Base-by-base conservation (phyloP, 2,329 filamentous ascomycete species). In the Tolypocladium sp. region DNA sequence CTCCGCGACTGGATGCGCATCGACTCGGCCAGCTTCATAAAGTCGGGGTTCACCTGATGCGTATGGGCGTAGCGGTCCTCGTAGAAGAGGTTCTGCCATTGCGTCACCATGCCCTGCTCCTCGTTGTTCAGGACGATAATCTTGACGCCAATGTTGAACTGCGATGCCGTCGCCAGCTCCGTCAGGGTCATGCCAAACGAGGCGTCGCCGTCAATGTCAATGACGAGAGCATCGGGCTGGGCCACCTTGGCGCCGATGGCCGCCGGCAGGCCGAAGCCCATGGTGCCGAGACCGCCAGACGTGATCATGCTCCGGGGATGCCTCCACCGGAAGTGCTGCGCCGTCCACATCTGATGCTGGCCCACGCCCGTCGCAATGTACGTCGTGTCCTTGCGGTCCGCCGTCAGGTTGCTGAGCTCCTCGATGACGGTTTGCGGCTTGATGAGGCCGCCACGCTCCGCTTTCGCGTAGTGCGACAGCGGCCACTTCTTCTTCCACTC, bases 131-230 rank as follows among this genome's bases (percentile, higher is more conserved):
- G 76, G 33, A 97, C 82, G 67, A 97, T 91, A 61, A 97, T 83
- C 83, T 97, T 97, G 74, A 96, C 88, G 64, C 90, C 92, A 73
- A 97, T 97, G 78, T 94, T 90, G 81, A 97, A 97, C 77, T 99
- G 92, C 10, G 90, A 85, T 49, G 92, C 92, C 2, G 93, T 97
- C 53, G 89, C 90, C 57, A 99, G 86, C 78, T 99, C 94, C 1
- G 93, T 97, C 61, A 97, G 82, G 7, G 94, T 97, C 94, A 99
- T 97, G 82, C 91, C 91, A 80, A 99, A 97, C 4, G 92, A 97
- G n/a, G 93, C 94, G 73, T 97, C 94, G 63, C 94, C 94, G 72
- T 99, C 94, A 69, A 97, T 95, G 74, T 97, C 93, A 61, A 97
- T 86, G 61, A 97, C 93, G 56, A 96, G 84, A 62, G 90, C 86